phyloP scores from a whole-genome alignment of 2,329 filamentous ascomycete species.

The Arthrobotrys musiformis region DNA sequence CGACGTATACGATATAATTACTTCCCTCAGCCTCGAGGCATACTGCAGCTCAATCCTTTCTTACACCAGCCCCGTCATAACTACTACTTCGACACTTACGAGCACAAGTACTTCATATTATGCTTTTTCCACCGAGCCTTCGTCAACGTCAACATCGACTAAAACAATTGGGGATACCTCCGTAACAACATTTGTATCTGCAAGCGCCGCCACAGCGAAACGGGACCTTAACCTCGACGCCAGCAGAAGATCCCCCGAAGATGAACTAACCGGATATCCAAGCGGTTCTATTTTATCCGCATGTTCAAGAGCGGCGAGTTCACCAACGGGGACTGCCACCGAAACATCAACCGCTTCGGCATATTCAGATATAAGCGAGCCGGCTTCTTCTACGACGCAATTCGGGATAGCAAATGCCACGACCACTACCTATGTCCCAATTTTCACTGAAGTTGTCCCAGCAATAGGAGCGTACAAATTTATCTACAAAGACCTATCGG shows the following conservation, averaged over 20 bases:
- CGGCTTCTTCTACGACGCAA: background rate
- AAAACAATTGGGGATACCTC: background rate
- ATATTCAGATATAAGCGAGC: background rate
- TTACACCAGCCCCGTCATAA: background rate
- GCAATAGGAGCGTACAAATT: background rate
- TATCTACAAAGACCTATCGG: background rate
- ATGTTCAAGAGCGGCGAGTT: background rate
- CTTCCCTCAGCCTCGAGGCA: background rate
- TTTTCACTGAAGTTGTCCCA: background rate
- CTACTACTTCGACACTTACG: background rate
- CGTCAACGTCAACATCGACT: background rate
- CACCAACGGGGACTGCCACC: background rate
- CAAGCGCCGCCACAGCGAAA: background rate
- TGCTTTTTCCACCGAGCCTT: background rate
- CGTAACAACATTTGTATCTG: background rate
- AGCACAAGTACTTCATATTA: background rate
- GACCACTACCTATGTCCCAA: background rate
- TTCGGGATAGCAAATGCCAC: background rate
- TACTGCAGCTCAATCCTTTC: slow-evolving; percentile 10
- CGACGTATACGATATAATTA: slow-evolving; percentile 15
- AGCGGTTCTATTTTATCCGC: slow-evolving; percentile 2
- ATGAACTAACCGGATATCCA: background rate
- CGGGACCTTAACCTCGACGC: background rate
- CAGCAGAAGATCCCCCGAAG: background rate
- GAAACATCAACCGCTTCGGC: background rate